phyloP scores from a whole-genome alignment of 2,329 filamentous ascomycete genomes.

The Pseudopithomyces chartarum region DNA sequence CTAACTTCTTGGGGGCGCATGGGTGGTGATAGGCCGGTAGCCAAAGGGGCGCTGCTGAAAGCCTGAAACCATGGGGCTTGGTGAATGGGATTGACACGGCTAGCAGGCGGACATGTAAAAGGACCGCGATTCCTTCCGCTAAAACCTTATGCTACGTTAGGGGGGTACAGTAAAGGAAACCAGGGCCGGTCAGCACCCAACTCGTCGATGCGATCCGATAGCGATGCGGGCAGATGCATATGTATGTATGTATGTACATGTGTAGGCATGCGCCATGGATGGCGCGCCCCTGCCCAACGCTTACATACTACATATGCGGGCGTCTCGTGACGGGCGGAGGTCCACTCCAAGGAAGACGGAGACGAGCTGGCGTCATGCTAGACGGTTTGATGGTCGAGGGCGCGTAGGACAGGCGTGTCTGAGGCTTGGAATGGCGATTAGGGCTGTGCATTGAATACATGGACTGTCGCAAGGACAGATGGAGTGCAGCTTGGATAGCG shows the following conservation, averaged over 20 bases:
- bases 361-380: slow-evolving; percentile 28
- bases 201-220: slow-evolving; percentile 21
- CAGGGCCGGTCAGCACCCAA: slow-evolving; percentile 24
- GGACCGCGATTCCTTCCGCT: neutral
- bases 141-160: slow-evolving; percentile 6
- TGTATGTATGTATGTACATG: no score
- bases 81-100: slow-evolving; percentile 28
- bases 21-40: slow-evolving; percentile 13
- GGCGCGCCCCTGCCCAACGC: slow-evolving; percentile 23
- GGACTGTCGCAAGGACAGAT: no score
- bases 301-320: slow-evolving; percentile 23
- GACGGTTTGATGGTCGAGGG: slow-evolving; percentile 15
- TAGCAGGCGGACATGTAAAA: slow-evolving; percentile 13
- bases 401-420: no score
- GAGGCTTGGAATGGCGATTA: no score
- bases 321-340: slow-evolving; percentile 38
- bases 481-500: neutral
- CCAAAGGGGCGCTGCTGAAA: slow-evolving; percentile 30
- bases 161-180: slow-evolving; percentile 3
- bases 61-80: slow-evolving; percentile 22
- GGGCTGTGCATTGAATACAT: no score
- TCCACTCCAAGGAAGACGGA: slow-evolving; percentile 19
- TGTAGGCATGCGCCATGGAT: slow-evolving; percentile 16
- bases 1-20: slow-evolving; percentile 16
- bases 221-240: slow-evolving; percentile 19